Base-by-base conservation (phyloP, 805 yeast species). In the Suhomyces faveliae region DNA sequence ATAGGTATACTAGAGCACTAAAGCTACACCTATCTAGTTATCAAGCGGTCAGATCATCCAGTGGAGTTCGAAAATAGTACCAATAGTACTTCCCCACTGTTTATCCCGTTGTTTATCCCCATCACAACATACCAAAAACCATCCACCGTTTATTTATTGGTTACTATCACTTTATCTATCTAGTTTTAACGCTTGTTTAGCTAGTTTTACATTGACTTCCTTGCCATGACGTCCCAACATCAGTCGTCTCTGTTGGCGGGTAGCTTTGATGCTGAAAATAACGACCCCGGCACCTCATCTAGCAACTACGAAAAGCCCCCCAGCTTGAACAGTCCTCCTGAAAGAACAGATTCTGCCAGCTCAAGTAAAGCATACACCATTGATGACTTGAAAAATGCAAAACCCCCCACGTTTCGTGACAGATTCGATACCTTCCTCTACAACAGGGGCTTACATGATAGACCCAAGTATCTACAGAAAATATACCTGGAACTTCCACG, bases 401-500 rank as follows among this genome's bases (percentile, higher is more conserved):
- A 12, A 3, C 55, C 57, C 2, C 57, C 57, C 17, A 41, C 55
- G 7, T 47, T 53, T 37, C 50, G 43, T 22, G 57, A 42, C 27
- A 42, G 42, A 25, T 12, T 53, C 35, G 44, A 47, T 7, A 42
- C 43, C 38, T 50, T 40, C 48, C 40, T 64, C 41, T 47, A 47
- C 48, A 20, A 51, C 48, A 43, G 64, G 35, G 52, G 57, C 30
- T 17, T 55, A 48, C 65, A 62, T 5, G 53, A 52, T 19, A 56
- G 70, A 50, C 78, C 78, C 2, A 27, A 61, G 24, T 61, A 72
- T 46, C 47, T 70, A 54, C 58, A 67, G 59, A 56, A 71, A 25
- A 64, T 79, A 49, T 71, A 73, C 52, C 41, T 54, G 21, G 59
- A 58, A n/a, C 66, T 60, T 29, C 73, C 77, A 5, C 55, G 87